Evolutionary conservation across 2,329 filamentous ascomycete species (phyloP).

Genomic region (Fusarium nodosum): DNA sequence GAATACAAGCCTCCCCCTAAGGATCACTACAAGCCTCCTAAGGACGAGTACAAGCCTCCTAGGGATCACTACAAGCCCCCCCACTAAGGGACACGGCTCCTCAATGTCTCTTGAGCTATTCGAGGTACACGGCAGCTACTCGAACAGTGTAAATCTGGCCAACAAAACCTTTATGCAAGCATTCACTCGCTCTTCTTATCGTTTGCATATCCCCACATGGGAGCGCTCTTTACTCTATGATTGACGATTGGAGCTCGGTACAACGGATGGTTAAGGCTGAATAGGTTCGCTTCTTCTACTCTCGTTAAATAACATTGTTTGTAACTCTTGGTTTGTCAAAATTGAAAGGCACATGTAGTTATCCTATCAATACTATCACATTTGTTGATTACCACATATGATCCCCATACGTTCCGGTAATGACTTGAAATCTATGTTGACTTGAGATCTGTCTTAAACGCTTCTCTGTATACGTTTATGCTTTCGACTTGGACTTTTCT

Average conservation of each 20-base stretch:
- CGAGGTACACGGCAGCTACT: not conserved
- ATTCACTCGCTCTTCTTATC: not conserved
- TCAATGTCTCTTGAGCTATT: not conserved
- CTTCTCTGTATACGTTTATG: too few species aligned
- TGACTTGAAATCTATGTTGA: too few species aligned
- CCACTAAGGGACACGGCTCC: not conserved
- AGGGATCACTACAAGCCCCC: not conserved
- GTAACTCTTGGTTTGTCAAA: not conserved
- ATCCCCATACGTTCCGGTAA: not conserved
- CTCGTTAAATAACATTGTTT: conserved; percentile 3
- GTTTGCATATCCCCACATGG: not conserved
- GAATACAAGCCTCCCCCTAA: not conserved
- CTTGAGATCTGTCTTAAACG: not conserved
- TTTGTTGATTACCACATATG: not conserved
- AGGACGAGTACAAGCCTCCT: not conserved
- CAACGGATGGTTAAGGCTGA: not conserved
- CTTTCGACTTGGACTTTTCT: too few species aligned
- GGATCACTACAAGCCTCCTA: not conserved
- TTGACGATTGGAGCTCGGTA: not conserved
- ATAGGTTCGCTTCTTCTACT: not conserved
- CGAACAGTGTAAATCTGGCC: not conserved
- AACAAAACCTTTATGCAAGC: not conserved
- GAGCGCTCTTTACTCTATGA: not conserved
- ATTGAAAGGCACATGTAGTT: not conserved
- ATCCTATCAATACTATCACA: not conserved